phyloP scores from a whole-genome alignment of 257 asterid genomes.

The Striga asiatica region DNA sequence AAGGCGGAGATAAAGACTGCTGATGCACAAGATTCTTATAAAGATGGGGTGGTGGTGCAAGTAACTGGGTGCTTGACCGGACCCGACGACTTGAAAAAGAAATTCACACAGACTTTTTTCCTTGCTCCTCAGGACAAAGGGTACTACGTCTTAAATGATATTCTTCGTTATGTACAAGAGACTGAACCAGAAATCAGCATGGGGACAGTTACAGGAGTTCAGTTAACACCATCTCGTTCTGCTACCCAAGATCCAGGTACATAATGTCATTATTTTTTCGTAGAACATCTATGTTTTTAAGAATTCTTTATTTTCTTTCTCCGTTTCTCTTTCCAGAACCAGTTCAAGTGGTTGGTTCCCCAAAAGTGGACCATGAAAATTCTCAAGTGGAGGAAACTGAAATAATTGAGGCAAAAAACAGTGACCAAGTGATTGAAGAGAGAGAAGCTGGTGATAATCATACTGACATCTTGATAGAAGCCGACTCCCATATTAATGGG shows the following conservation, averaged over 20 bases:
- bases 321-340: constrained; percentile 51
- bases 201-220: constrained; percentile 25
- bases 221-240: constrained; percentile 24
- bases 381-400: constrained; percentile 36
- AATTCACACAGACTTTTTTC: constrained; percentile 75
- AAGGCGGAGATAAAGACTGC: constrained; percentile 89
- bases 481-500: constrained; percentile 29
- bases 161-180: constrained; percentile 63
- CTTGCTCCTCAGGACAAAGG: constrained; percentile 96
- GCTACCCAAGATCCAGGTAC: constrained; percentile 52
- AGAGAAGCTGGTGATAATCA: constrained; percentile 27
- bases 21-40: constrained; percentile 75
- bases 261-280: constrained; percentile 9
- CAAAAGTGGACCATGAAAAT: constrained; percentile 28
- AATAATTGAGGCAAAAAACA: constrained; percentile 27
- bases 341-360: constrained; percentile 33
- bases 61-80: constrained; percentile 93
- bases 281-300: constrained; percentile 1
- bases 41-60: constrained; percentile 64
- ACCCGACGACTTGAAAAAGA: constrained; percentile 49
- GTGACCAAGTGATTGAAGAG: constrained; percentile 38
- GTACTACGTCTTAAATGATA: constrained; percentile 74
- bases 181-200: constrained; percentile 29
- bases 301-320: not conserved
- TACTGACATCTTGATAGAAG: constrained; percentile 35